Base-by-base conservation (phyloP, 192 early-diverging fungal species). In the Haplosporangium gracile region DNA sequence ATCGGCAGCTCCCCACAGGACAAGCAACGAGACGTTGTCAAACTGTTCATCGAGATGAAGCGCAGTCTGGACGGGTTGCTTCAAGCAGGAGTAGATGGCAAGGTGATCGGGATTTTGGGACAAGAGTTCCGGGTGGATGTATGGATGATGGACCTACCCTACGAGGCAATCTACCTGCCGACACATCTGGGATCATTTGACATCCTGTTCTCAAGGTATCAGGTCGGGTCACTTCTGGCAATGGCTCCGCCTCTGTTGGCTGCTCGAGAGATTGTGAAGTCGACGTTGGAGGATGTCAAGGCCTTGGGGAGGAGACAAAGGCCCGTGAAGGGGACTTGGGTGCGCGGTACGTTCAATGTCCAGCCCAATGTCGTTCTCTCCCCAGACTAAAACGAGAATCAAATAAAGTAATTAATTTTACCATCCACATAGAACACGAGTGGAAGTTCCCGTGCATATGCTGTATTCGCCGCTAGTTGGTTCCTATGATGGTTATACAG, bases 141-240 rank as follows among this genome's bases (percentile, higher is more conserved):
- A 16, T 73, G 72, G 72, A 73, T 38, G 39, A 73, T 73, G 72
- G 42, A 38, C 15, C 26, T 73, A 2, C 72, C 72, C 3, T 73
- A 43, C 26, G 72, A 73, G 26, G 72, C 72, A 0, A 32, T 73
- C 5, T 73, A 73, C 16, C 26, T 73, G 9, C 72, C 72, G 10
- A 73, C 72, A 32, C 39, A 73, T 22, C n/a, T 73, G n/a, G 72
- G 72, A 11, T 73, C 72, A 32, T 73, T 73, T 13, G 72, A 73
- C 26, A 38, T 73, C n/a, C 8, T 73, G 39, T 43, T 73, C 26
- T 73, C 72, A 16, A 73, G 72, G n/a, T 73, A 32, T 42, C 39
- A 70, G 22, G 24, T 73, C 20, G 72, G 72, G 4, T 47, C 72
- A 11, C 13, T 73, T 0, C 43, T 73, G 4, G 72, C 72, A 6